A percentile compares a stretch with the other conserved stretches of the same genome.
Evolutionary conservation across 2,329 filamentous ascomycete species (phyloP).

Genomic region (Nannizziopsis arthrosporioides): DNA sequence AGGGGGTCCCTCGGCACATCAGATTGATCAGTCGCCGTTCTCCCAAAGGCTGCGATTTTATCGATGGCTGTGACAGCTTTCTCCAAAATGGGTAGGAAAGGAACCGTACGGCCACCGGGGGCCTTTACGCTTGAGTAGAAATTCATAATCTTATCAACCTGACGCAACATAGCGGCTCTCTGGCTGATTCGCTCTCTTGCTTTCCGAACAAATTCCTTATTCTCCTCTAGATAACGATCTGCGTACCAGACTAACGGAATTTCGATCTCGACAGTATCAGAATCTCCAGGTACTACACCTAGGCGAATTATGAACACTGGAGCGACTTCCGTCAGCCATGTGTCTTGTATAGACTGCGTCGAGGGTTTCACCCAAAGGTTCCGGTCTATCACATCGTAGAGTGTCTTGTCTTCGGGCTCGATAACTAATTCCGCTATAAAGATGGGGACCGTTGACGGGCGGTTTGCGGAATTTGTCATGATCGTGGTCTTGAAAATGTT

Average conservation of each 20-base stretch:
- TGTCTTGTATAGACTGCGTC: constrained; percentile 31
- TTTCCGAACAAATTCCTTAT: constrained; percentile 36
- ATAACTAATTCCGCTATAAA: constrained; percentile 30
- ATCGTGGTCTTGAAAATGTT: constrained; percentile 39
- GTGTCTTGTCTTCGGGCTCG: constrained; percentile 31
- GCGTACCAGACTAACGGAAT: constrained; percentile 46
- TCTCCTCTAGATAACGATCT: constrained; percentile 48
- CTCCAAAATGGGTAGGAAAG: constrained; percentile 25
- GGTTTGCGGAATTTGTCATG: constrained; percentile 24
- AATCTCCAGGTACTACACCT: constrained; percentile 19
- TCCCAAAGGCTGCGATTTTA: constrained; percentile 16
- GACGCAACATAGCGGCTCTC: constrained; percentile 24
- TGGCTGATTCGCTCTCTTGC: constrained; percentile 34
- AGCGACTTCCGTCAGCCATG: constrained; percentile 39
- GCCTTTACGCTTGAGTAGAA: constrained; percentile 22
- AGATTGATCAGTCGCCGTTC: constrained; percentile 6
- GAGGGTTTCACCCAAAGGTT: constrained; percentile 37
- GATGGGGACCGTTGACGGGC: constrained; percentile 29
- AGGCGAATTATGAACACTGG: constrained; percentile 45
- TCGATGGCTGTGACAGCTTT: constrained; percentile 27
- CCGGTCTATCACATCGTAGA: constrained; percentile 45
- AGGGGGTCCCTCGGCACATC: constrained; percentile 8
- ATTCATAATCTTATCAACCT: constrained; percentile 24
- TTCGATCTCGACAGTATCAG: constrained; percentile 34
- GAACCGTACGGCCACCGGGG: constrained; percentile 16